Base-by-base conservation (phyloP, 129 eudicot species). In the Helichrysum umbraculigerum region DNA sequence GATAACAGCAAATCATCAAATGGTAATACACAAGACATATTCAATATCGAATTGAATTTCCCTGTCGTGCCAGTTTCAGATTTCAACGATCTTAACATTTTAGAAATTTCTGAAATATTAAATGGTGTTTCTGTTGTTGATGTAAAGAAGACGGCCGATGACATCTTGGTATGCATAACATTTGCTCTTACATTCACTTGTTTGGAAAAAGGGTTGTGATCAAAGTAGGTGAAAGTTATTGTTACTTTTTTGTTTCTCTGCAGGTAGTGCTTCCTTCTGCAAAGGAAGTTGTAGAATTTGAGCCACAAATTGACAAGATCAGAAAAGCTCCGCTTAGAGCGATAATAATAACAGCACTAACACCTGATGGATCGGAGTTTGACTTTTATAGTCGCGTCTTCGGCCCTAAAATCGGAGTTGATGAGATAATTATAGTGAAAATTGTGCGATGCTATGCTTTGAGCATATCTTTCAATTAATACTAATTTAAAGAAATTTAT, bases 381-480 rank as follows among this genome's bases (percentile, higher is more conserved):
- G 97, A 94, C 82, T 87, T 88, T 21, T 83, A 51, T 56, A 87
- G 90, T 76, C 97, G 96, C 7, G 84, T 84, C 79, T 93, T 93
- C 78, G 71, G 83, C 80, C 98, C 98, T 17, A 90, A 93, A 66
- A 59, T 70, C 16, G 98, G 96, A 21, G 65, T 90, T 52, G 79
- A 81, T 65, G 96, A 90, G 96, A 90, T 87, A 73, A 61, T 42
- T 16, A 14, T 11, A 33, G 32, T 25, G 35, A 21, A 16, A 66
- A 25, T 25, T 25, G 28, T 25, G 28, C 1, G 28, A 25, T 25
- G 28, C 16, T 2, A 32, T 56, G 20, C 10, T 56, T 19, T 10
- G 28, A 56, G 62, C 62, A 19, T 17, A 56, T 19, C 10, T 11
- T 56, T 0, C 62, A 7, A 56, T 37, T 7, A 37, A 25, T 25